Percentiles rank a stretch among this genome's conserved stretches.
Conservation (phyloP, 2,329 filamentous ascomycete genomes). For the Fusarium ramigenum region DNA sequence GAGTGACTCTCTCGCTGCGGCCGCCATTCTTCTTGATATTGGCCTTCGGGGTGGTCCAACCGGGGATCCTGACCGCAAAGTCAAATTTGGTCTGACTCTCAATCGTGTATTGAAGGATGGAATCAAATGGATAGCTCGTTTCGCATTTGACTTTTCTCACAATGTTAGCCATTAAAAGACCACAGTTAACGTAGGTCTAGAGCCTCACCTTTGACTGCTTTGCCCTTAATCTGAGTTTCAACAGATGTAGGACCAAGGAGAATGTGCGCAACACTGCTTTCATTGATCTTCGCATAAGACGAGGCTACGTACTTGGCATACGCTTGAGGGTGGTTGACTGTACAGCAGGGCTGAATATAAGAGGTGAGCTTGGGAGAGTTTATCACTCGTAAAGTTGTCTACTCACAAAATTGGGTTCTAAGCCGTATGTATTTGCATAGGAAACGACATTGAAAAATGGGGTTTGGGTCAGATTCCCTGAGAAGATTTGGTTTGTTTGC, state of each 20-base stretch:
- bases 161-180: neutral
- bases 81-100: neutral
- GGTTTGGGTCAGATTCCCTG: neutral
- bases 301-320: neutral
- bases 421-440: neutral
- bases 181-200: neutral
- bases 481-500: neutral
- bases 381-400: neutral
- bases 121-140: neutral
- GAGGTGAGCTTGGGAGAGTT: neutral
- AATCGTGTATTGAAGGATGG: neutral
- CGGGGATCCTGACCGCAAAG: neutral
- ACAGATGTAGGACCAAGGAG: neutral
- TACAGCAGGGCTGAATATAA: neutral
- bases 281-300: neutral
- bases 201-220: neutral
- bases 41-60: neutral
- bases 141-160: neutral
- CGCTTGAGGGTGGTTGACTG: neutral
- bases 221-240: neutral
- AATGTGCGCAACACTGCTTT: neutral
- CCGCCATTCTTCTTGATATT: neutral
- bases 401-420: neutral
- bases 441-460: neutral
- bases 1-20: neutral